phyloP scores from a whole-genome alignment of 2,329 filamentous ascomycete genomes.

The Fusarium acutatum region DNA sequence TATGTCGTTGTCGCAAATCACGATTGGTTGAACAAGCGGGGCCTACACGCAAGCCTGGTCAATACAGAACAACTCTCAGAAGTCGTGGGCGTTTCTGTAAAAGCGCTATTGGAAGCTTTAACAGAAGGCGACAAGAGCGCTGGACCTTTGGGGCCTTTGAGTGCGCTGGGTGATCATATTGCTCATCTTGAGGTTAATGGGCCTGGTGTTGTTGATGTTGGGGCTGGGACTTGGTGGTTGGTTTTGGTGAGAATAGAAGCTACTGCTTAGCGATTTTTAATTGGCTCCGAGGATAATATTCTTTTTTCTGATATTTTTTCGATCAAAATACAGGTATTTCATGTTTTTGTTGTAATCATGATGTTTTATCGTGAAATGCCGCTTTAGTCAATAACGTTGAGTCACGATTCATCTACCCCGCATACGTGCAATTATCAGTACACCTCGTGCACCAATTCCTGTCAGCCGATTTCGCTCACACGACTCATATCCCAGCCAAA shows the following conservation, averaged over 20 bases:
- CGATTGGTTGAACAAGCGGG: constrained; percentile 53
- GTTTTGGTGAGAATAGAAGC: constrained; percentile 39
- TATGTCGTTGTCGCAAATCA: constrained; percentile 54
- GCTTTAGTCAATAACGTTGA: background rate
- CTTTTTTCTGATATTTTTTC: no score
- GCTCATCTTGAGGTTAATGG: constrained; percentile 43
- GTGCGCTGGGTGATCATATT: constrained; percentile 41
- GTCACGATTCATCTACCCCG: constrained; percentile 21
- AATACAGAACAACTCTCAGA: constrained; percentile 45
- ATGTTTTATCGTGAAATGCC: background rate
- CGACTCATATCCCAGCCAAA: constrained; percentile 5
- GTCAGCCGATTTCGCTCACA: constrained; percentile 27
- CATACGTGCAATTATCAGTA: constrained; percentile 6
- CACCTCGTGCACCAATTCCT: constrained; percentile 8
- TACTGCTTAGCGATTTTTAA: background rate
- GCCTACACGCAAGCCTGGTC: constrained; percentile 49
- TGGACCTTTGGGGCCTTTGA: constrained; percentile 32
- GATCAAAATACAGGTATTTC: background rate
- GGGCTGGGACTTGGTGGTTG: constrained; percentile 47
- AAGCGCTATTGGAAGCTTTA: constrained; percentile 53
- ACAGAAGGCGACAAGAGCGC: constrained; percentile 20
- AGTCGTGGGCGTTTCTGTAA: constrained; percentile 43
- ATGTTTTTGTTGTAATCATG: background rate
- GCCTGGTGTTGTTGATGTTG: constrained; percentile 39
- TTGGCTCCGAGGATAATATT: no score